Evolutionary conservation across 2,329 filamentous ascomycete species (phyloP).

Genomic region (Pestalotiopsis sp.): DNA sequence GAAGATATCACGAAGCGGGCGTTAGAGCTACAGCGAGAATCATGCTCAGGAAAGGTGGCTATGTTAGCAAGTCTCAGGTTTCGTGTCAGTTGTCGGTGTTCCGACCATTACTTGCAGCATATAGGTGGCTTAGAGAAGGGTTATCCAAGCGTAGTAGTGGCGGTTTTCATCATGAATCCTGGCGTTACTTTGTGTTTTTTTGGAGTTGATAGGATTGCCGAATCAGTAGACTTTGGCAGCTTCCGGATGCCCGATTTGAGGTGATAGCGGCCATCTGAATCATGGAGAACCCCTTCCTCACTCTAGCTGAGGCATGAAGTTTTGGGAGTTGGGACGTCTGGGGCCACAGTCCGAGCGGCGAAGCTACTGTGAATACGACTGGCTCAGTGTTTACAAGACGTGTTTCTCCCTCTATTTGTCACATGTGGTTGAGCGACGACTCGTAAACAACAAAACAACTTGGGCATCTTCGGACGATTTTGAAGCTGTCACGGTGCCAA

Average conservation of each 20-base stretch:
- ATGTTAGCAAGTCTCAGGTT: neutral
- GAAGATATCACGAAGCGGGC: conserved; percentile 15
- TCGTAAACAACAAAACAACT: neutral
- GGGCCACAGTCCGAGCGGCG: neutral
- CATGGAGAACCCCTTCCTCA: neutral
- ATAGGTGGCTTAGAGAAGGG: neutral
- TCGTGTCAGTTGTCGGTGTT: neutral
- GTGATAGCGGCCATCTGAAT: neutral
- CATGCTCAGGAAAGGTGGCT: neutral
- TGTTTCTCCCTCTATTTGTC: neutral
- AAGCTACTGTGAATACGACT: neutral
- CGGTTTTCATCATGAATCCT: neutral
- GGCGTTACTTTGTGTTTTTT: neutral
- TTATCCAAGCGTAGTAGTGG: neutral
- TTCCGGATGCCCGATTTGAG: neutral
- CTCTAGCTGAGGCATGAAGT: neutral
- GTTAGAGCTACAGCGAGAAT: neutral
- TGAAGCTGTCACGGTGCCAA: neutral
- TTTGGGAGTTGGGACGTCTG: neutral
- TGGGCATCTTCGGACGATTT: neutral
- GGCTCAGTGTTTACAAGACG: neutral
- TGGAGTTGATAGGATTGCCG: neutral
- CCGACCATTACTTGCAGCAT: conserved; percentile 1
- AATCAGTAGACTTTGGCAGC: neutral
- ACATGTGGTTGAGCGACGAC: neutral